Evolutionary conservation across 2,329 filamentous ascomycete genomes (phyloP), one percentile per base, ranked within the genome.

Genomic region (Exophiala oligosperma): DNA sequence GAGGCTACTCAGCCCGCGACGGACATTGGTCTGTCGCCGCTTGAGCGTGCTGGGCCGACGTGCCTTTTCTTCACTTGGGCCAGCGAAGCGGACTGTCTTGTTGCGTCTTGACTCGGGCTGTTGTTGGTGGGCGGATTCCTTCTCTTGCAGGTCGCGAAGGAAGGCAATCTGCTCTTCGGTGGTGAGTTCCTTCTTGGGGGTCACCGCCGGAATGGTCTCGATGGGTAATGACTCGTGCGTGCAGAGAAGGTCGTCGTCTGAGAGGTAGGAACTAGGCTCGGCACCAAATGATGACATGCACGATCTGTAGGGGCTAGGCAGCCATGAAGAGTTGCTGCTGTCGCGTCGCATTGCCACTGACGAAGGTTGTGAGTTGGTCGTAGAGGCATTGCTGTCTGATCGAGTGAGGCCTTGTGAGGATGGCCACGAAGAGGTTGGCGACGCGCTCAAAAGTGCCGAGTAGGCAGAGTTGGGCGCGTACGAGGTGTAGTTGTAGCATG

Each of bases 151-250:
- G 43, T 66, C 62, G 7, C 65, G 62, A 1, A 67, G 55, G 38
- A 62, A 57, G 40, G 65, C 65, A 38, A 67, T 65, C 52, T 67
- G 65, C 49, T 67, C 65, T 51, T 67, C 65, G 24, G 63, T 67
- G 46, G 64, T 67, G 47, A 67, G 57, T 46, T 67, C 65, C 52
- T 59, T 61, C 49, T 64, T 58, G 53, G 58, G 62, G 40, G 56
- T 40, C 29, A 59, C 44, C 3, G 55, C 56, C n/a, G 63, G 63
- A 32, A 65, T 65, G 35, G 60, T 59, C 60, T 67, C 63, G 14
- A 66, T 47, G 1, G 65, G 56, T 26, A 65, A 56, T 14, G 53
- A 40, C 29, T 64, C 62, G 8, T 52, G 40, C 9, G 61, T 41
- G 26, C 52, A 60, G 21, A 67, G 59, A 17, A 67, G 60, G 50